phyloP scores from a whole-genome alignment of 2,329 filamentous ascomycete genomes.

The Mycosphaerella arachidis region DNA sequence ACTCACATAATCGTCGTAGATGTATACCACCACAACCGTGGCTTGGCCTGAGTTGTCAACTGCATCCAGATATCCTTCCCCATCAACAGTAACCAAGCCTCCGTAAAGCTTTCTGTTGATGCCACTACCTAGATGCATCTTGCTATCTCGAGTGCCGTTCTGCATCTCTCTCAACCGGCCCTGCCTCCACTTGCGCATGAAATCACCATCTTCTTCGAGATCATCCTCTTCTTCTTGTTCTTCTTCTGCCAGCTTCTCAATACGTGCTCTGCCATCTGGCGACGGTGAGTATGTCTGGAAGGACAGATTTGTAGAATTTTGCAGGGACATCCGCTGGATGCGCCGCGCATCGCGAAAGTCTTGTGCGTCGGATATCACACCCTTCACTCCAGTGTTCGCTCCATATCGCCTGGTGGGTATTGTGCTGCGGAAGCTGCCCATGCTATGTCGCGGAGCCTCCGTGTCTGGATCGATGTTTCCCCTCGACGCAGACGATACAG shows the following conservation, averaged over 20 bases:
- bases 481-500: constrained; percentile 54
- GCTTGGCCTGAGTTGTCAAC: constrained; percentile 83
- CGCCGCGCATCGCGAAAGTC: constrained; percentile 53
- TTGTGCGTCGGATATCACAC: constrained; percentile 78
- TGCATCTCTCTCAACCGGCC: constrained; percentile 69
- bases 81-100: constrained; percentile 77
- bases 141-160: constrained; percentile 58
- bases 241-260: constrained; percentile 33
- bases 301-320: constrained; percentile 18
- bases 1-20: constrained; percentile 80
- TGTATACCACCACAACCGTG: constrained; percentile 85
- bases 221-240: constrained; percentile 54
- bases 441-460: constrained; percentile 29
- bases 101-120: constrained; percentile 67
- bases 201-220: constrained; percentile 69
- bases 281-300: constrained; percentile 14
- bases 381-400: constrained; percentile 75
- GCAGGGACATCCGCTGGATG: constrained; percentile 27
- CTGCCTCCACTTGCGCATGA: constrained; percentile 82
- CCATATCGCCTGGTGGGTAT: constrained; percentile 61
- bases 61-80: constrained; percentile 87
- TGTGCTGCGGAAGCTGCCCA: constrained; percentile 42
- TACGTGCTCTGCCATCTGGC: constrained; percentile 8
- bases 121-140: constrained; percentile 42
- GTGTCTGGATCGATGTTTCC: constrained; percentile 32